Base-by-base conservation (phyloP, 352 stramenopile species). In the Thalassiosira hispida region DNA sequence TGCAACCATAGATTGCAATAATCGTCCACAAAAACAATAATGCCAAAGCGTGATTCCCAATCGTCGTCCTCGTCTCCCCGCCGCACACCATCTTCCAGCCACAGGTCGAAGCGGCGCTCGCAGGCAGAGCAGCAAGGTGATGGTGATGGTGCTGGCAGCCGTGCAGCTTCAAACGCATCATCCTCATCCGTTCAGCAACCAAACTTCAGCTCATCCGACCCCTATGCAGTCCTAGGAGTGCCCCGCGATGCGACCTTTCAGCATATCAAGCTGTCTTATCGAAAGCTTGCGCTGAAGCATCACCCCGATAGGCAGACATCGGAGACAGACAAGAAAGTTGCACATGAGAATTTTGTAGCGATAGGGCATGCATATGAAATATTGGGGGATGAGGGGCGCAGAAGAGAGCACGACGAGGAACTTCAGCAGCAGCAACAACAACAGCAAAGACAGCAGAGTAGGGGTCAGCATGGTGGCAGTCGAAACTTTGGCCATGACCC, bases 311-410 rank as follows among this genome's bases (percentile, higher is more conserved):
- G 78, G 44, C 65, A 87, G 62, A 65, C 74, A 18, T 82, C 71
- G 6, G 59, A 79, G 55, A 0, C 16, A n/a, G 75, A 84, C 7
- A 73, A 78, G 27, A 53, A 87, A 22, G n/a, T 16, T 16, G 57
- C 77, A 14, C 66, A 77, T 42, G 74, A 69, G 25, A 76, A 55
- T 64, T 92, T 93, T 74, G 73, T 78, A 8, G 83, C 88, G 60
- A 91, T 93, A 38, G 81, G 64, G 8, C 87, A 91, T 63, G 85
- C 89, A 1, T 94, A 92, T 66, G 89, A 94, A 69, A 80, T 92
- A 31, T 60, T 94, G 29, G 73, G 69, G 18, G 80, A 92, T 71
- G 56, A 84, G 31, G 22, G 46, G 5, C 55, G 84, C n/a, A 59
- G 79, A 49, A 38, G 59, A 47, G 69, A 91, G 69, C 89, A 85